These are phyloP conservation scores for Rhizopus sp. DNA, from an alignment of 371 early-diverging fungal species.

Conservation along the genomic window DNA sequence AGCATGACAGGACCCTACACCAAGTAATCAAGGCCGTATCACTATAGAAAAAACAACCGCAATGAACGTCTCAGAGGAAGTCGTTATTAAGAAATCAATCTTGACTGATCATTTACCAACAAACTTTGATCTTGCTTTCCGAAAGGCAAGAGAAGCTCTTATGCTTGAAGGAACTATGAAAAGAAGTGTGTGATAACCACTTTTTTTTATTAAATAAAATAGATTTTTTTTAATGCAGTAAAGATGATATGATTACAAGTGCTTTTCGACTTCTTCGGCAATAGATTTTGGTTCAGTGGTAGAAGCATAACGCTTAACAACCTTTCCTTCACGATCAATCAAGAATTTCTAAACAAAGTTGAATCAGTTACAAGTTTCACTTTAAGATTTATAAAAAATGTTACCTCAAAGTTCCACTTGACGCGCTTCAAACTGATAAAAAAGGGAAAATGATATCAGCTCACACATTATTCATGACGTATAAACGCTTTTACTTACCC, in stretches of 20 bases:
- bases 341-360: conserved; percentile 59
- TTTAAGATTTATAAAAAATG: no score
- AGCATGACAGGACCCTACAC: conserved; percentile 41
- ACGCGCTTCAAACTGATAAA: conserved; percentile 51
- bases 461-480: background rate
- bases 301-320: conserved; percentile 61
- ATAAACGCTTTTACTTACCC: conserved; percentile 25
- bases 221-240: no score
- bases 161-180: conserved; percentile 27
- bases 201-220: background rate
- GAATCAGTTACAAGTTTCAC: no score
- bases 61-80: conserved; percentile 39
- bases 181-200: background rate
- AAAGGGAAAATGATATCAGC: background rate
- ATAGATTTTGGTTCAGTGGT: conserved; percentile 52
- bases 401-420: conserved; percentile 74
- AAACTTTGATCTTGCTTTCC: conserved; percentile 50
- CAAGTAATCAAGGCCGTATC: conserved; percentile 47
- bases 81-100: conserved; percentile 44
- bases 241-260: conserved; percentile 27
- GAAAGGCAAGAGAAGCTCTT: conserved; percentile 43
- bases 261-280: conserved; percentile 48
- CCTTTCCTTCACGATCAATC: conserved; percentile 64
- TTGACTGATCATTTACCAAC: conserved; percentile 52
- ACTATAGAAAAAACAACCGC: conserved; percentile 46